phyloP scores from a whole-genome alignment of 2,329 filamentous ascomycete species.

The Aspergillus ochraceoroseus region DNA sequence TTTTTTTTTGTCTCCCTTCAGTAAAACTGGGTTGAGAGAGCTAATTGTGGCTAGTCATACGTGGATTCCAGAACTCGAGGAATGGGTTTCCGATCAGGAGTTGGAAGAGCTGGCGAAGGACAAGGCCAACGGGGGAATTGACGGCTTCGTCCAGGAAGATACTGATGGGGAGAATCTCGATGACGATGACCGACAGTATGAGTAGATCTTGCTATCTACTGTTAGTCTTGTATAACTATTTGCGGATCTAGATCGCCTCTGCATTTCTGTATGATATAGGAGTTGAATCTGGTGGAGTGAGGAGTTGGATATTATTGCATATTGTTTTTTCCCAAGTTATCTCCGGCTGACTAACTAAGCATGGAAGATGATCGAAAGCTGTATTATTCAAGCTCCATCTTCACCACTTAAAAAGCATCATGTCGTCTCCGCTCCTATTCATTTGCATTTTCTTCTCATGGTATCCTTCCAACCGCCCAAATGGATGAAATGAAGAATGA shows the following conservation, averaged over 20 bases:
- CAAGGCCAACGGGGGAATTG: conserved; percentile 11
- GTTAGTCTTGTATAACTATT: no score
- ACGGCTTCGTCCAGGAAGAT: no score
- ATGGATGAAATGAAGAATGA: no score
- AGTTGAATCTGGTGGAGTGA: conserved; percentile 1
- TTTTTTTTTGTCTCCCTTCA: no score
- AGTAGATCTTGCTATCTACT: conserved; percentile 10
- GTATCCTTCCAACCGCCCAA: no score
- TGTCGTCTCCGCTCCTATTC: not conserved
- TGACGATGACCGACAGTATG: conserved; percentile 18
- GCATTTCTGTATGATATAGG: conserved; percentile 3
- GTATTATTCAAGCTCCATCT: conserved; percentile 6
- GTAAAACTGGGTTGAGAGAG: no score
- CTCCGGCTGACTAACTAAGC: conserved; percentile 34
- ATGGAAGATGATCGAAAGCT: conserved; percentile 31
- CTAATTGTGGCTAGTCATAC: conserved; percentile 34
- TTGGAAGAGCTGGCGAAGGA: conserved; percentile 16
- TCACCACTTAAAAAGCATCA: conserved; percentile 4
- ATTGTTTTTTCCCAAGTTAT: no score
- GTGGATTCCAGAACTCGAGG: conserved; percentile 31
- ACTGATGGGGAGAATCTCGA: conserved; percentile 2
- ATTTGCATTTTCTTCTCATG: no score
- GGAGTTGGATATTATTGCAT: no score
- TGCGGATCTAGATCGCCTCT: no score
- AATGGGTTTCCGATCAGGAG: conserved; percentile 32